Evolutionary conservation across 75 land plant genomes (phyloP).

Genomic region (Picea glauca): DNA sequence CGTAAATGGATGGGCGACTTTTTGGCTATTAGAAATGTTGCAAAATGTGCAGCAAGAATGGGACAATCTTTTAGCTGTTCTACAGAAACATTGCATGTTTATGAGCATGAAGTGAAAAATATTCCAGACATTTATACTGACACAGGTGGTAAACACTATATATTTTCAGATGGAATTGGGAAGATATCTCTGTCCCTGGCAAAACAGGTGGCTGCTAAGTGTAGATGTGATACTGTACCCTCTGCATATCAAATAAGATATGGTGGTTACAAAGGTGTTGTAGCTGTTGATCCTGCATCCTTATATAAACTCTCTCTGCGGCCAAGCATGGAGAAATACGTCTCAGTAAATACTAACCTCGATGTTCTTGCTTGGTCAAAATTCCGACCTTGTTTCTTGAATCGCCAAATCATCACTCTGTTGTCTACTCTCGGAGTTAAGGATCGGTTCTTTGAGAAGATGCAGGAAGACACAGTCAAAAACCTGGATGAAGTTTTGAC

Average conservation of each 20-base stretch:
- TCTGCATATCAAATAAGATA: constrained; percentile 93
- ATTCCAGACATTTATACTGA: constrained; percentile 55
- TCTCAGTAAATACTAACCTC: constrained; percentile 58
- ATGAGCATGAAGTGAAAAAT: constrained; percentile 36
- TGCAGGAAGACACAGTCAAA: constrained; percentile 56
- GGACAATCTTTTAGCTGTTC: constrained; percentile 98
- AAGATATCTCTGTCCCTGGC: constrained; percentile 85
- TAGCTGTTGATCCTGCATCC: constrained; percentile 85
- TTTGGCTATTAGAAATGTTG: constrained; percentile 70
- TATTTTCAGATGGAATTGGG: constrained; percentile 79
- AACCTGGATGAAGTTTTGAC: constrained; percentile 54
- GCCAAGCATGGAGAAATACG: constrained; percentile 78
- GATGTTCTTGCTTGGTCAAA: constrained; percentile 67
- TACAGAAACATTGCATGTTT: constrained; percentile 61
- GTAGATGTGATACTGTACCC: constrained; percentile 42
- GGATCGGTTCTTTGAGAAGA: constrained; percentile 58
- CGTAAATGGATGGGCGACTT: constrained; percentile 91
- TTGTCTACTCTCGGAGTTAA: constrained; percentile 79
- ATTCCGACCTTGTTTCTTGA: constrained; percentile 70
- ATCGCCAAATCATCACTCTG: constrained; percentile 82
- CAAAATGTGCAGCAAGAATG: constrained; percentile 95
- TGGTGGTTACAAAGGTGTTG: constrained; percentile 97
- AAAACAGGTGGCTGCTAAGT: constrained; percentile 51
- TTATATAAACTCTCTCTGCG: constrained; percentile 64
- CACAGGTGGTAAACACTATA: background rate